A percentile compares a stretch with the other conserved stretches of the same genome.
These are phyloP conservation scores for Tausonia pullulans DNA, from an alignment of 1,284 basidiomycete species.

Conservation along the genomic window DNA sequence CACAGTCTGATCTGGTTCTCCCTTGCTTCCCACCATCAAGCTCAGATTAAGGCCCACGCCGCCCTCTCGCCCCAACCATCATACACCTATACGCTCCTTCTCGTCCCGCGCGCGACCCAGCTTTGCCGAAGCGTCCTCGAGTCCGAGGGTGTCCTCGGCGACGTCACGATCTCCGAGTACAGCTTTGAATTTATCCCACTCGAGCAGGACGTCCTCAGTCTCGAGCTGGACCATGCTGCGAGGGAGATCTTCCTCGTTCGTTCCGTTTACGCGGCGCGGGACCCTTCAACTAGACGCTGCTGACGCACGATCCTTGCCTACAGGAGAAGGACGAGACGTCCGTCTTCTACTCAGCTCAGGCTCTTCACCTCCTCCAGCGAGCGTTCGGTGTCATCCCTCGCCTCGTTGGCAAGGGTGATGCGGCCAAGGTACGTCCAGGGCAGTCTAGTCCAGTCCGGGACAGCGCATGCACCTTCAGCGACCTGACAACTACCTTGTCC, in stretches of 20 bases:
- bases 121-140: conserved; percentile 73
- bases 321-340: conserved; percentile 90
- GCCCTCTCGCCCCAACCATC: conserved; percentile 42
- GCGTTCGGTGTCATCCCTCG: conserved; percentile 84
- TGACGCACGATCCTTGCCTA: conserved; percentile 22
- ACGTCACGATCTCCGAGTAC: conserved; percentile 72
- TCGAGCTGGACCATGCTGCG: conserved; percentile 73
- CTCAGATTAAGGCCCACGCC: conserved; percentile 60
- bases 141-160: conserved; percentile 84
- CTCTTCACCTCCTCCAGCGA: conserved; percentile 72
- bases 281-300: not conserved
- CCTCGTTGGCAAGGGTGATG: conserved; percentile 86
- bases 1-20: not conserved
- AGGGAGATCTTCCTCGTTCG: conserved; percentile 73
- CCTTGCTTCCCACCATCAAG: not conserved
- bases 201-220: conserved; percentile 67
- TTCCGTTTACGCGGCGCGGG: not conserved
- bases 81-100: conserved; percentile 76
- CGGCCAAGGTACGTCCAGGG: conserved; percentile 55
- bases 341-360: conserved; percentile 78
- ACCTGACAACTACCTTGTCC: not conserved
- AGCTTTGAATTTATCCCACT: conserved; percentile 88
- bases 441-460: not conserved
- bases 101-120: conserved; percentile 78
- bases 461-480: not conserved